Evolutionary conservation across 129 eudicot genomes (phyloP), one percentile per base, ranked within the genome.

Genomic region (Flaveria sonorensis): DNA sequence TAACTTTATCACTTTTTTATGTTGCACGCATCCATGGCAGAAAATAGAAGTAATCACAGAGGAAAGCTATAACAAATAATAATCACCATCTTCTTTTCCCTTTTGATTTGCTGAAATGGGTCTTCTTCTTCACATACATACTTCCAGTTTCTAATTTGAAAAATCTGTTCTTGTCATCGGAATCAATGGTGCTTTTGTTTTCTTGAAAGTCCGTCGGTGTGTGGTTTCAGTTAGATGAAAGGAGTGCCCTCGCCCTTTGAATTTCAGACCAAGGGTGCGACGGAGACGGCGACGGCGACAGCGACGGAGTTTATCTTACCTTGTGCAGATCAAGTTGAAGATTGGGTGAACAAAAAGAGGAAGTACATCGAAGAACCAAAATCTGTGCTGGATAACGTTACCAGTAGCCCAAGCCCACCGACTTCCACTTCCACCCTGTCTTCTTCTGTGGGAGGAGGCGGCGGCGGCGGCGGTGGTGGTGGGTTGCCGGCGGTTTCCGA

Each of bases 191-290:
- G 14, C 26, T 53, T 24, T 10, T 16, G 50, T 48, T 36, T 67
- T 24, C 40, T 24, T 47, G 55, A 53, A 77, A 6, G n/a, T 77
- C 68, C 39, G 77, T 36, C 40, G 40, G 7, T 36, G 40, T 36
- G 40, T 36, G 6, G 1, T 36, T 5, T 36, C 40, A 36, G 40
- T 10, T 21, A 61, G 68, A 56, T 86, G 90, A 55, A 89, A 90
- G 94, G 94, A 81, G 90, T 86, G 86, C 96, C 93, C 93, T 88
- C 90, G 75, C 85, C 90, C 93, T 89, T 88, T 83, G 93, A 89
- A 73, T 81, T 86, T 47, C 87, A 87, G 83, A 93, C 87, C 86
- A 89, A 92, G 84, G 92, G 92, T 89, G 88, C 60, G 43, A 47
- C 78, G 42, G 89, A 61, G 65, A 87, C 60, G 43, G 55, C 78